A percentile compares a stretch with the other conserved stretches of the same genome.
These are phyloP conservation scores for Diaporthe citriasiana DNA, from an alignment of 2,329 filamentous ascomycete genomes.

Conservation along the genomic window DNA sequence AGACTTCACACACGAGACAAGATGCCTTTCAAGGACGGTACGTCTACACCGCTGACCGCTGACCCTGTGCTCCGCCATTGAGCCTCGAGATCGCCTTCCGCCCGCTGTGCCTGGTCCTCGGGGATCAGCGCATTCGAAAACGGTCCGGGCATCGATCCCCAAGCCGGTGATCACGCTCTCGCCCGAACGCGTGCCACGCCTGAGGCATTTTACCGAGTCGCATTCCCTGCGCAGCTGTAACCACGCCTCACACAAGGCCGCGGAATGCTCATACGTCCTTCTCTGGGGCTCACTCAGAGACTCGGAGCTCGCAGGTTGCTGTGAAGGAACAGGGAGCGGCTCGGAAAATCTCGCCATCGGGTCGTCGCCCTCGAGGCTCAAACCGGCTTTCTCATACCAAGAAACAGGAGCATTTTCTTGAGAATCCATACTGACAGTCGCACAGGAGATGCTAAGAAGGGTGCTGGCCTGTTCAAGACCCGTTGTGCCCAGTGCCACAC, in stretches of 20 bases:
- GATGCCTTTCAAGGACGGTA: constrained; percentile 58
- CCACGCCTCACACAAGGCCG: constrained; percentile 10
- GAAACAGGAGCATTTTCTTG: neutral
- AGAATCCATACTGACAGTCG: constrained; percentile 14
- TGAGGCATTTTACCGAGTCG: constrained; percentile 54
- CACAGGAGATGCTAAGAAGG: constrained; percentile 92
- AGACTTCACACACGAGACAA: constrained; percentile 49
- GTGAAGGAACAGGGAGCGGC: neutral
- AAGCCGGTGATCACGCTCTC: neutral
- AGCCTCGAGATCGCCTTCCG: constrained; percentile 24
- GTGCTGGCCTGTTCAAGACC: constrained; percentile 99
- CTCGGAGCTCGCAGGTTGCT: neutral
- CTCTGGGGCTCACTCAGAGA: neutral
- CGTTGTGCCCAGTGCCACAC: constrained; percentile 99
- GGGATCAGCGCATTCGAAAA: no score
- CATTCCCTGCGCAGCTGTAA: constrained; percentile 39
- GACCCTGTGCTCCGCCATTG: constrained; percentile 45
- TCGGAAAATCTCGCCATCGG: constrained; percentile 1
- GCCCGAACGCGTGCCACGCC: constrained; percentile 32
- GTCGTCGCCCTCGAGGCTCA: neutral
- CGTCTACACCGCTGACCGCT: constrained; percentile 43
- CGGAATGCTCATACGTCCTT: neutral
- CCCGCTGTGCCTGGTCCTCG: neutral
- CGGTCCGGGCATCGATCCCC: constrained; percentile 45
- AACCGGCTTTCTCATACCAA: neutral